Evolutionary conservation across 352 stramenopile species (phyloP).

Genomic region (Phytophthora citricola): DNA sequence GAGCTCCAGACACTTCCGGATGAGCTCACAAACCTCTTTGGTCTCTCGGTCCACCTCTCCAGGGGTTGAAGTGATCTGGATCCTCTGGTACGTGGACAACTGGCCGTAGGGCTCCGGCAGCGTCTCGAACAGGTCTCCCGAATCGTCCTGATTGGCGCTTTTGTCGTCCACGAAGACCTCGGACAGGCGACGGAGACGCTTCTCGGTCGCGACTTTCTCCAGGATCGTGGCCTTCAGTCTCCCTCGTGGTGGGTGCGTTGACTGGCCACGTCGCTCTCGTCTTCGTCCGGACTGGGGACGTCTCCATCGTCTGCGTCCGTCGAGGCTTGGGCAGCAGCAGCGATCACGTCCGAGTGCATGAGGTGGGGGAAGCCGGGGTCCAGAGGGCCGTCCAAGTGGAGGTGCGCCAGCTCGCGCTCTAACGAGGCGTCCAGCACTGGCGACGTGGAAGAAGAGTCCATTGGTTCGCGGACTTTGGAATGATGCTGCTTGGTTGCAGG

Average conservation of each 20-base stretch:
- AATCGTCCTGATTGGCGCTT: slow-evolving; percentile 32
- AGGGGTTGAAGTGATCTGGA: slow-evolving; percentile 72
- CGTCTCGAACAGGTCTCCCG: slow-evolving; percentile 72
- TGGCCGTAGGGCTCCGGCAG: slow-evolving; percentile 84
- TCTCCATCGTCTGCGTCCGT: slow-evolving; percentile 33
- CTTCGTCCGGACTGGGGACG: slow-evolving; percentile 43
- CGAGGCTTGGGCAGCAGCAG: slow-evolving; percentile 24
- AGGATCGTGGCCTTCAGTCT: slow-evolving; percentile 80
- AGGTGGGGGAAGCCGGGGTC: slow-evolving; percentile 26
- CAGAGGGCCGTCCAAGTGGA: slow-evolving; percentile 19
- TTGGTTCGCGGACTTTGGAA: slow-evolving; percentile 6
- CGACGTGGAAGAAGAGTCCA: slow-evolving; percentile 6
- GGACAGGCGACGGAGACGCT: slow-evolving; percentile 67
- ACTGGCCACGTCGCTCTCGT: slow-evolving; percentile 28
- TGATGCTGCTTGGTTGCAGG: slow-evolving; percentile 5
- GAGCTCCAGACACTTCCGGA: slow-evolving; percentile 78
- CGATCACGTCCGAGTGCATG: slow-evolving; percentile 36
- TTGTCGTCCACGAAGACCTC: slow-evolving; percentile 38
- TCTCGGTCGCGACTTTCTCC: slow-evolving; percentile 78
- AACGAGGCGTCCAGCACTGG: slow-evolving; percentile 3
- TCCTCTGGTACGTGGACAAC: slow-evolving; percentile 73
- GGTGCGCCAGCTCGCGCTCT: slow-evolving; percentile 22
- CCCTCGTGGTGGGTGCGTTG: slow-evolving; percentile 60
- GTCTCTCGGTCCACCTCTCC: slow-evolving; percentile 81
- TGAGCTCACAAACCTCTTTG: slow-evolving; percentile 77